Conservation (phyloP, 345 rosid genomes). For the Syzygium aqueum region DNA sequence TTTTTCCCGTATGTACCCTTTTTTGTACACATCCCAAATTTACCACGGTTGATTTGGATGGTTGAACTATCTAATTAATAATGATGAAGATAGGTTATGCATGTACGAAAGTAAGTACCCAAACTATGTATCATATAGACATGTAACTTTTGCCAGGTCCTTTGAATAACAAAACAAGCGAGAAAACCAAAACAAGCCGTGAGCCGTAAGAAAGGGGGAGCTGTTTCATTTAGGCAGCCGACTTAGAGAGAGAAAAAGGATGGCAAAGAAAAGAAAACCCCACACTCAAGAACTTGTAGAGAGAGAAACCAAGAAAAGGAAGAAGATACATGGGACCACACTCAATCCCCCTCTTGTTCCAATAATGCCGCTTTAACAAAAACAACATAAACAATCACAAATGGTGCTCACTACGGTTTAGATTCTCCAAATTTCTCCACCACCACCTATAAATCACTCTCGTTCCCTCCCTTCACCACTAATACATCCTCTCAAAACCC, state of each 20-base stretch:
- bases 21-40: not conserved
- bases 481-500: not conserved
- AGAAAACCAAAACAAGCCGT: not conserved
- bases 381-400: not conserved
- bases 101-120: not conserved
- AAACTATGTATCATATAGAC: not conserved
- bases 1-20: not conserved
- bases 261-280: not conserved
- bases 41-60: not conserved
- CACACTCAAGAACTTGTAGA: not conserved
- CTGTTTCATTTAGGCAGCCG: not conserved
- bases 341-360: not conserved
- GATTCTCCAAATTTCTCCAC: not conserved
- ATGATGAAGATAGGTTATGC: not conserved
- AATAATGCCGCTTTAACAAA: not conserved
- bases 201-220: conserved; percentile 2
- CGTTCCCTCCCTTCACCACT: not conserved
- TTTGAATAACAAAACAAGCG: not conserved
- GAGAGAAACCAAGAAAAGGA: not conserved
- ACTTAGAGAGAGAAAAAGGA: not conserved
- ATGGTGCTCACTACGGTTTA: not conserved
- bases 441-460: not conserved
- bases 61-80: not conserved
- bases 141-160: not conserved
- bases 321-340: not conserved